Base-by-base conservation (phyloP, 768 basidiomycete genomes). In the Boletus pseudopeckii region DNA sequence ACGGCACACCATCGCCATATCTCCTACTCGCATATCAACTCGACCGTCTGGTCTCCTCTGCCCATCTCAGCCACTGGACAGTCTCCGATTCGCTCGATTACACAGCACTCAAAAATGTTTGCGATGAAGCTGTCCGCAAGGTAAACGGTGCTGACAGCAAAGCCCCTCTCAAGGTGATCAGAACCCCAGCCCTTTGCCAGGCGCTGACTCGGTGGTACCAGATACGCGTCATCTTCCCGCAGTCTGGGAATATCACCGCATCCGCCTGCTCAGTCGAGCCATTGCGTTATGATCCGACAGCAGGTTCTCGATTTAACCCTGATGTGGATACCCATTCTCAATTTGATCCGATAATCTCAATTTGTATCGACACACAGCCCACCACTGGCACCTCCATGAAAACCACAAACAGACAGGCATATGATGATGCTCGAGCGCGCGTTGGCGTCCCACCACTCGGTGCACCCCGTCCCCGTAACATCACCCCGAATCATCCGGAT, bases 361-460 rank as follows among this genome's bases (percentile, higher is more conserved):
- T 91, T 45, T 72, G 73, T 45, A 57, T 90, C 42, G 90, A 92
- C 68, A 74, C 71, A 2, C 64, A 75, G 53, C 69, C 80, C 13
- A 85, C 84, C 1, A 66, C 76, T 4, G 71, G 78, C 1, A 82
- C 84, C 22, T 61, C 68, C 20, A 84, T 87, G 44, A 92, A 92
- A 69, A 92, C 90, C 0, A 90, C 88, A 2, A 53, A 74, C 37
- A 79, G 90, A 44, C 54, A 64, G 7, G 66, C 77, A 11, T 92
- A 92, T 61, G 74, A 83, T 26, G 74, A 74, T 34, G 86, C 90
- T 2, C 83, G 90, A n/a, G 59, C 63, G 1, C 80, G 89, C 40
- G 78, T 73, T 43, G 72, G 75, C 49, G 68, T 83, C 17, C 72
- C 75, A 20, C 66, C 74, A 8, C 56, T 61, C n/a, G 60, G 59